Evolutionary conservation across 371 early-diverging fungal species (phyloP).

Genomic region (Nematocida sp.): DNA sequence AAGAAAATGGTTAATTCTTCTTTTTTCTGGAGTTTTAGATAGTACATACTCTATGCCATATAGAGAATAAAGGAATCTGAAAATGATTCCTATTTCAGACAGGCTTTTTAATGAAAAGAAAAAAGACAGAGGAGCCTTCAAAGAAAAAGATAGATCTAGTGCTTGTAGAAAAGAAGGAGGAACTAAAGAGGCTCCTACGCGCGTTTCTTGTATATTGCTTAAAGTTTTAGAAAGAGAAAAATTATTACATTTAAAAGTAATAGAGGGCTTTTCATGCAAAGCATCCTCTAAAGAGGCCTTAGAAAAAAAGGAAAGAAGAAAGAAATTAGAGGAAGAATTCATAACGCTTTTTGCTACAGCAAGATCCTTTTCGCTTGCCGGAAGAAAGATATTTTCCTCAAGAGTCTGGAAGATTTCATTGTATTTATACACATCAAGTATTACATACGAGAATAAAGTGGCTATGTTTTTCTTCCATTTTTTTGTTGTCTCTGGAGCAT

Average conservation of each 20-base stretch:
- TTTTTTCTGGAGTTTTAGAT: neutral
- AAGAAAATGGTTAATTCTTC: conserved; percentile 28
- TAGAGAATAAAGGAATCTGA: conserved; percentile 43
- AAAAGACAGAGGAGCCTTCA: conserved; percentile 25
- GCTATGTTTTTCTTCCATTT: conserved; percentile 10
- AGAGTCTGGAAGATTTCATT: conserved; percentile 23
- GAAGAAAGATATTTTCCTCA: conserved; percentile 1
- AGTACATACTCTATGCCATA: conserved; percentile 39
- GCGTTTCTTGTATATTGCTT: conserved; percentile 10
- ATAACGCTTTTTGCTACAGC: conserved; percentile 27
- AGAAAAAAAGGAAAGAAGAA: conserved; percentile 34
- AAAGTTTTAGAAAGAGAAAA: conserved; percentile 13
- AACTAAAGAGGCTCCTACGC: neutral
- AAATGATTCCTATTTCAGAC: conserved; percentile 33
- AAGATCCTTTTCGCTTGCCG: conserved; percentile 21
- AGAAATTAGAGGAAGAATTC: too few relatives aligned
- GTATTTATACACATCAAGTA: conserved; percentile 28
- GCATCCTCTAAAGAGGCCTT: conserved; percentile 1
- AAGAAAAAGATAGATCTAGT: conserved; percentile 17
- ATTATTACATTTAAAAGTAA: conserved; percentile 17
- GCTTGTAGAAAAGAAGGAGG: conserved; percentile 39
- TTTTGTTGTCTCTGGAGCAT: neutral
- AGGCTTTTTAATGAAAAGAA: conserved; percentile 39
- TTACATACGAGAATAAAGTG: conserved; percentile 1
- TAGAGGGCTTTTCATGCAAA: neutral